Percentiles rank a stretch among this genome's conserved stretches.
Conservation (phyloP, 257 asterid species). For the Plectranthus barbatus region DNA sequence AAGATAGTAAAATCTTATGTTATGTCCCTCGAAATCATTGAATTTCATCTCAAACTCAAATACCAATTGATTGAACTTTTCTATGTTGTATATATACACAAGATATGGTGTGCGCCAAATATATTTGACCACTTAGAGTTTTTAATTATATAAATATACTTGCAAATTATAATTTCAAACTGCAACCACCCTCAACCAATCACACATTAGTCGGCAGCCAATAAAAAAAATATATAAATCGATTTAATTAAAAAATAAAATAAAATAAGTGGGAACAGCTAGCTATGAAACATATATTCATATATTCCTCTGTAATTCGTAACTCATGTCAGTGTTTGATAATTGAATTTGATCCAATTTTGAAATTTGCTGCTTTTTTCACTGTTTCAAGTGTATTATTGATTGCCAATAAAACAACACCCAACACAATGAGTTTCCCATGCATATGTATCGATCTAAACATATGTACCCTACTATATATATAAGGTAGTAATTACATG, state of each 20-base stretch:
- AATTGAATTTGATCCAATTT: conserved; percentile 22
- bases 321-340: conserved; percentile 10
- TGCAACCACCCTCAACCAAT: no score
- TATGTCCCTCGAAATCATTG: no score
- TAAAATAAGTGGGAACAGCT: neutral
- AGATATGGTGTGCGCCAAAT: no score
- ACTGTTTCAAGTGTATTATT: conserved; percentile 19
- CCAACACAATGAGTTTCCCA: neutral
- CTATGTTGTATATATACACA: no score
- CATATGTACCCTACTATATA: no score
- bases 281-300: no score
- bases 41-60: no score
- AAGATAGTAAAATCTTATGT: no score
- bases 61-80: no score
- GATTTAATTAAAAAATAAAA: neutral
- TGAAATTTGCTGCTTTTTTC: neutral
- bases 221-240: neutral
- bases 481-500: no score
- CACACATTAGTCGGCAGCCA: neutral
- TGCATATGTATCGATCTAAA: neutral
- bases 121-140: no score
- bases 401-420: neutral
- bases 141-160: no score
- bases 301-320: conserved; percentile 16
- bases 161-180: neutral